Base-by-base conservation (phyloP, 2,329 filamentous ascomycete genomes). In the Venturia asperata region DNA sequence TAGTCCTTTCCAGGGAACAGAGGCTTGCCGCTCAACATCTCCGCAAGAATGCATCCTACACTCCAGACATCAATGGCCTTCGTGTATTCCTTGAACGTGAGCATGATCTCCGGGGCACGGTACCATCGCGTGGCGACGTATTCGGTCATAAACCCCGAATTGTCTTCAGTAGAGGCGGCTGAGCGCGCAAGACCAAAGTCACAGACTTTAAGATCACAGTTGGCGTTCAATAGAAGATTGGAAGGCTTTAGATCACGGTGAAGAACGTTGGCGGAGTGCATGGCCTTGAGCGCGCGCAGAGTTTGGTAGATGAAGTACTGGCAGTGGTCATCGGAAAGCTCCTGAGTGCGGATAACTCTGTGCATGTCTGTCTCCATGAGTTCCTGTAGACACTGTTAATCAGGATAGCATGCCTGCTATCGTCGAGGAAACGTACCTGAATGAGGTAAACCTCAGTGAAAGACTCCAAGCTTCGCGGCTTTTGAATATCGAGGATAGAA, bases 111-210 rank as follows among this genome's bases (percentile, higher is more conserved):
- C 3, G 94, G 94, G 6, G 94, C 94, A 78, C 94, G 92, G 79
- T 99, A 99, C 94, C 94, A 99, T 73, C 94, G 88, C 60, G 94
- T 99, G 63, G 94, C 94, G 66, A 99, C 94, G 76, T 99, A 99
- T 95, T 99, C 94, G 19, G 94, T 99, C 94, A 99, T 99, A 85
- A 99, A 99, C 27, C 94, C 94, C n/a, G 93, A 97, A 80, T 99
- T 99, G 78, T 99, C 94, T 74, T 99, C 94, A 70, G 95, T 95
- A 11, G 93, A 97, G 10, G 94, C 94, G 15, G 94, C 94, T 11
- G 93, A 97, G 73, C 92, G 88, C 61, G 94, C 94, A 66, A 99
- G 86, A 74, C 94, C 94, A 74, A 99, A 99, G 77, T 99, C 94
- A 79, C 94, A 99, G 71, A 99, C 94, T 80, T 99, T 99, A 71